Base-by-base conservation (phyloP, 257 asterid species). In the Solanum piurae region DNA sequence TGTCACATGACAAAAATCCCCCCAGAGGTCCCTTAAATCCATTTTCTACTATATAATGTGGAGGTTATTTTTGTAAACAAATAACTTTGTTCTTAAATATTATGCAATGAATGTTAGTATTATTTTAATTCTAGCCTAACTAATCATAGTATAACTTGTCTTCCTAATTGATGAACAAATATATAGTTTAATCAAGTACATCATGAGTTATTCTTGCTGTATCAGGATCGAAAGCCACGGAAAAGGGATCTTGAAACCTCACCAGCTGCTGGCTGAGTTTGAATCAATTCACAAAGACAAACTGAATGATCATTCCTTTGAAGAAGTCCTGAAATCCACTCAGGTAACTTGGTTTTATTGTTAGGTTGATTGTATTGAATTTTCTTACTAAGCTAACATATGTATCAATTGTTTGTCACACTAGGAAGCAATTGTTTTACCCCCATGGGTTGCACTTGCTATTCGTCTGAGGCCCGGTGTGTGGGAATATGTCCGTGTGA, bases 371-470 rank as follows among this genome's bases (percentile, higher is more conserved):
- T 38, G 9, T n/a, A n/a, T 42, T 38, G 12, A 9, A 85, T 6
- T n/a, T 66, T 74, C 12, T 85, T 36, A 25, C 49, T 33, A 83
- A 16, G 68, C 33, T 34, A 6, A 23, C 7, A 2, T 14, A 33
- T 33, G 20, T 42, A 25, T 76, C 55, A 60, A 23, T 37, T 69
- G 83, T 64, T 85, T 20, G 29, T 14, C 68, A 69, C 69, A 42
- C 3, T 40, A 96, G 98, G 99, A 96, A 91, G 98, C 99, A 12
- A 93, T 97, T 68, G 98, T 95, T 73, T 69, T 92, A 88, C 93
- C 98, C 62, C 99, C 99, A 13, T 94, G 99, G 98, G 98, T 97
- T 86, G 99, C 96, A 12, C 96, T 97, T n/a, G 98, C 99, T 2
- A 94, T 97, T 60, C 98, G 98, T n/a, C 89, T 95, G 42, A 89